A percentile compares a stretch with the other conserved stretches of the same genome.
phyloP scores from a whole-genome alignment of 495 filamentous ascomycete genomes.

The Cryomyces minteri region DNA sequence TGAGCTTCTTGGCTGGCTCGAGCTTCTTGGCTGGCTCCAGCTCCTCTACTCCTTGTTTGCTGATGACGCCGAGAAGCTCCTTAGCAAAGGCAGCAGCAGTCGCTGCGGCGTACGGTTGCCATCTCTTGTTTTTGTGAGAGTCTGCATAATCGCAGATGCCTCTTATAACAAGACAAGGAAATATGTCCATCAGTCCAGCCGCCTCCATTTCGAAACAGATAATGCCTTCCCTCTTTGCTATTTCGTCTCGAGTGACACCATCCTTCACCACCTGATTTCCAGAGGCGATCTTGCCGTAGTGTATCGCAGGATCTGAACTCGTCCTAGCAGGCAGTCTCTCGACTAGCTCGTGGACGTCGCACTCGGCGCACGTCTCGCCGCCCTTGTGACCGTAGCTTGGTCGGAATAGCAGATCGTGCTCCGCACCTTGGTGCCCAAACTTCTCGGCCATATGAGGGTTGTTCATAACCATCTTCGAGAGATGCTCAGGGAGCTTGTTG shows the following conservation, averaged over 20 bases:
- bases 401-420: constrained; percentile 1
- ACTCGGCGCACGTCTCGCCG: background rate
- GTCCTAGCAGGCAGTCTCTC: background rate
- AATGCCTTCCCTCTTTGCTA: constrained; percentile 1
- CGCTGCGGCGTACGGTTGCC: constrained; percentile 9
- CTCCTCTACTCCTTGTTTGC: no score
- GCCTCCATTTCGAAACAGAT: constrained; percentile 18
- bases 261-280: constrained; percentile 18
- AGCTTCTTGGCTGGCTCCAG: no score
- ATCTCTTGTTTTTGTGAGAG: constrained; percentile 14
- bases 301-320: constrained; percentile 6
- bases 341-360: constrained; percentile 1
- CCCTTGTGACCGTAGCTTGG: constrained; percentile 1
- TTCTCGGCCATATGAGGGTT: background rate
- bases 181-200: constrained; percentile 8
- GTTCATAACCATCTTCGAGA: background rate
- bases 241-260: constrained; percentile 5
- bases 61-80: constrained; percentile 3
- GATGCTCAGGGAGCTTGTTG: background rate
- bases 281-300: constrained; percentile 22
- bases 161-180: constrained; percentile 12
- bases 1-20: no score
- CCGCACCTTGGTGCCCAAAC: background rate
- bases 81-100: constrained; percentile 13
- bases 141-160: constrained; percentile 18